Base-by-base conservation (phyloP, 805 yeast species). In the Isabelozyma rhagii region DNA sequence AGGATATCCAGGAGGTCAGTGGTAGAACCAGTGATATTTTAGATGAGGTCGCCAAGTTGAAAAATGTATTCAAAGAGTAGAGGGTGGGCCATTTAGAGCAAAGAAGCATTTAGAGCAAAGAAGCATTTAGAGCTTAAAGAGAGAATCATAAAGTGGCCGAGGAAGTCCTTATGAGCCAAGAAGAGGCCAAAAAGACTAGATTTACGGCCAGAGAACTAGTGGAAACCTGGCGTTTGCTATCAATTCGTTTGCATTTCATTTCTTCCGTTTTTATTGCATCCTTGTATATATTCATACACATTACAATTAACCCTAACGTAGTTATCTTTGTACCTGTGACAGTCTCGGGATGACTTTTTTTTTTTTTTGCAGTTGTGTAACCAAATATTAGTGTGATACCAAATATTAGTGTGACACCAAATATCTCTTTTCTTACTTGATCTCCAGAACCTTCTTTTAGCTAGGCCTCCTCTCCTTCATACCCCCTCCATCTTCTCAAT, bases 1-100 rank as follows among this genome's bases (percentile, higher is more conserved):
- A 65, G 50, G 71, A 66, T 49, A 49, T 64, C 39, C 55, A 62
- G 46, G 65, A 58, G 40, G 67, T 67, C 21, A 56, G 49, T 14
- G 56, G 48, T 9, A 52, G 48, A 39, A 54, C 57, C 31, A 48
- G 40, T 17, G 52, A 46, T 8, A 55, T 55, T 31, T 52, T 55
- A 18, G 45, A 36, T 14, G 58, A 55, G 41, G 58, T 55, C 9
- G 36, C 51, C n/a, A 55, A 55, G 43, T 43, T 55, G 27, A 52
- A 52, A 6, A 51, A 52, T 42, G 51, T 49, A 10, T 54, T 54
- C 48, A 48, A 44, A 15, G 49, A 49, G 41, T 47, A 44, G 28
- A 17, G 11, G 17, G 39, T 8, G n/a, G 36, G 3, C 36, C 25
- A 21, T 21, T 21, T 21, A 2, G 25, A 21, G 25, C 17, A 13